Evolutionary conservation across 1,284 basidiomycete genomes (phyloP).

Genomic region (Leccinum insolens): DNA sequence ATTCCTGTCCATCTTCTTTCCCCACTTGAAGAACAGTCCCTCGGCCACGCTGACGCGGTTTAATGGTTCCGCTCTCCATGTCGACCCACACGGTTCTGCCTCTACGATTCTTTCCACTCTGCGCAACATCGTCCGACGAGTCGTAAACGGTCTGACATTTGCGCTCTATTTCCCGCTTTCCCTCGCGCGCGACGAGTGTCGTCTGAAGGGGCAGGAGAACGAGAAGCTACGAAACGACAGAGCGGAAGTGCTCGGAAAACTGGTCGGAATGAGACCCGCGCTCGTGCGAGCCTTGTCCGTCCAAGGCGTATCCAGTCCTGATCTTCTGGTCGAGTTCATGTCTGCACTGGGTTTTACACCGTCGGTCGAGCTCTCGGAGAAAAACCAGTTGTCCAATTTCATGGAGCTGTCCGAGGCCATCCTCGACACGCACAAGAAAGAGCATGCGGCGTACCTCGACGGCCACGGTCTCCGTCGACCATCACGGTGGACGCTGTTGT

Average conservation of each 20-base stretch:
- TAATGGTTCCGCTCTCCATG: constrained; percentile 9
- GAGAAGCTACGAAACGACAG: constrained; percentile 64
- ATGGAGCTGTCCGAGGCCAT: constrained; percentile 28
- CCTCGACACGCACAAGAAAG: constrained; percentile 29
- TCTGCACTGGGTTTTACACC: constrained; percentile 18
- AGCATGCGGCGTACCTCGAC: constrained; percentile 37
- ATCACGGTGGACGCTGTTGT: constrained; percentile 56
- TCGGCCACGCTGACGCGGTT: constrained; percentile 14
- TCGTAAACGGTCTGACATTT: constrained; percentile 18
- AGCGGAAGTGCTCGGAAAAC: constrained; percentile 61
- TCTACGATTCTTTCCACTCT: constrained; percentile 14
- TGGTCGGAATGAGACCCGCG: constrained; percentile 54
- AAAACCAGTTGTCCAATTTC: constrained; percentile 24
- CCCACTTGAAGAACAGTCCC: constrained; percentile 46
- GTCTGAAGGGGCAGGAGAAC: constrained; percentile 56
- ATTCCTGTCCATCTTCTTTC: constrained; percentile 46
- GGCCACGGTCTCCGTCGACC: constrained; percentile 54
- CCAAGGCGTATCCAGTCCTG: constrained; percentile 3
- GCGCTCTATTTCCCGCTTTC: constrained; percentile 29
- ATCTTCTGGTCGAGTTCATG: constrained; percentile 28
- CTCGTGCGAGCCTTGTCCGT: constrained; percentile 34
- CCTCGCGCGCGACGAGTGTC: constrained; percentile 67
- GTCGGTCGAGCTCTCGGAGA: constrained; percentile 16
- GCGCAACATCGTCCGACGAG: constrained; percentile 5
- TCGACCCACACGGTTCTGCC: constrained; percentile 7